Evolutionary conservation across 164 flowering plant species (phyloP).

Genomic region (Annona cherimola): DNA sequence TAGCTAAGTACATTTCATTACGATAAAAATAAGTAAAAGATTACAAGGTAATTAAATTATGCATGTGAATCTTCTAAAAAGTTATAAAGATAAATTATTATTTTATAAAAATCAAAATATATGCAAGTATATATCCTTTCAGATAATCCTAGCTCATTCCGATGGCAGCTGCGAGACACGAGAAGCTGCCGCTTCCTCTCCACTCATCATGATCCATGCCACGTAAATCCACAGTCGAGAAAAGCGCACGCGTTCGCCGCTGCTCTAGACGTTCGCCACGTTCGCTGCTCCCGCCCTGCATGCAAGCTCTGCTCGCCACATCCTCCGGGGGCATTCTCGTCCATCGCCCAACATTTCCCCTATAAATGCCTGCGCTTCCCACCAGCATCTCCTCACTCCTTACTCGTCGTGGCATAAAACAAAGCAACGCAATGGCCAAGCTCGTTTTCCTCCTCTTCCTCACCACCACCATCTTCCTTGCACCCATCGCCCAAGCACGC

Average conservation of each 20-base stretch:
- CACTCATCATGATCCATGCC: not conserved
- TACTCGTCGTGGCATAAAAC: not conserved
- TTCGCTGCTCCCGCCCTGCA: not conserved
- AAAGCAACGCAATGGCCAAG: not conserved
- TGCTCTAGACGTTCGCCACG: not conserved
- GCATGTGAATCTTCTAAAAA: too few relatives aligned
- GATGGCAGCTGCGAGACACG: too few relatives aligned
- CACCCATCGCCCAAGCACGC: not conserved
- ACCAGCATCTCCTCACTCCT: not conserved
- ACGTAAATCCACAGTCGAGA: not conserved
- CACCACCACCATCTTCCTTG: not conserved
- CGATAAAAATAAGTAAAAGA: too few relatives aligned
- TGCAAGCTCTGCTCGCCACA: slow-evolving; percentile 4
- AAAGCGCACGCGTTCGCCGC: not conserved
- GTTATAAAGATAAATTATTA: too few relatives aligned
- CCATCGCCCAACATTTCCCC: not conserved
- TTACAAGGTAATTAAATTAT: too few relatives aligned
- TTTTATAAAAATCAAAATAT: too few relatives aligned
- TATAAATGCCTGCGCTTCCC: not conserved
- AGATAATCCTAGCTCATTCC: too few relatives aligned
- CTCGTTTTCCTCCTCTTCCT: slow-evolving; percentile 4
- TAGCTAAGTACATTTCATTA: too few relatives aligned
- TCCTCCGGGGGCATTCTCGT: not conserved
- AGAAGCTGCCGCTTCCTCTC: not conserved
- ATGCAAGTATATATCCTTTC: too few relatives aligned